Base-by-base conservation (phyloP, 2,329 filamentous ascomycete genomes). In the Aureobasidium leucospermi region DNA sequence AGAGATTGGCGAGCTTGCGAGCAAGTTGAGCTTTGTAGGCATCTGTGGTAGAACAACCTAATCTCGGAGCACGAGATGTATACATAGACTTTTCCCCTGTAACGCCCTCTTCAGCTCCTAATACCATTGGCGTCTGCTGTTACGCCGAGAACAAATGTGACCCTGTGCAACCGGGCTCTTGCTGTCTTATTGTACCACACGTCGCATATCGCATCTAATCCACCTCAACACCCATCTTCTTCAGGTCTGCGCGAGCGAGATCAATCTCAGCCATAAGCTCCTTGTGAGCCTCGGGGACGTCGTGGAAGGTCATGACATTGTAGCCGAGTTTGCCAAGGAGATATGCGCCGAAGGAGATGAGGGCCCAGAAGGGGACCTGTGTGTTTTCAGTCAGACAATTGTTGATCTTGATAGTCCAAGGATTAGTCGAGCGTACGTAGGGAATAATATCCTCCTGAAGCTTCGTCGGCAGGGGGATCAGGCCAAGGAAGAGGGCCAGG, bases 301-400 rank as follows among this genome's bases (percentile, higher is more conserved):
- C 92, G 79, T 96, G 94, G 82, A 99, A 99, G 60, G 90, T 96
- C 72, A 96, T 81, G 67, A 99, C 89, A 65, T 94, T 94, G 79
- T 85, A 88, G 68, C 94, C 94, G 63, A 99, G 87, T 68, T 90
- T 90, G 78, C 88, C 90, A 65, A 99, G 87, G 19, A 99, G 86
- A 76, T 91, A 92, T 63, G 92, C 88, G 75, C 92, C 94, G 71
- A 97, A 92, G 23, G 89, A 86, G 65, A 99, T 89, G 67, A 97
- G 80, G 48, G 84, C 85, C 89, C 93, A 99, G 79, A 96, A 89
- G 60, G 94, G 94, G 49, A 97, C 83, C 92, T 96, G 66, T 45
- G n/a, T 32, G 46, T 23, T 32, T 42, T 39, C 23, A 49, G 28
- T 47, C 23, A 60, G 11, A 62, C 60, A 16, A 11, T 16, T 29